A percentile compares a stretch with the other conserved stretches of the same genome.
Conservation (phyloP, 768 basidiomycete genomes). For the Rhizopogon vinicolor region DNA sequence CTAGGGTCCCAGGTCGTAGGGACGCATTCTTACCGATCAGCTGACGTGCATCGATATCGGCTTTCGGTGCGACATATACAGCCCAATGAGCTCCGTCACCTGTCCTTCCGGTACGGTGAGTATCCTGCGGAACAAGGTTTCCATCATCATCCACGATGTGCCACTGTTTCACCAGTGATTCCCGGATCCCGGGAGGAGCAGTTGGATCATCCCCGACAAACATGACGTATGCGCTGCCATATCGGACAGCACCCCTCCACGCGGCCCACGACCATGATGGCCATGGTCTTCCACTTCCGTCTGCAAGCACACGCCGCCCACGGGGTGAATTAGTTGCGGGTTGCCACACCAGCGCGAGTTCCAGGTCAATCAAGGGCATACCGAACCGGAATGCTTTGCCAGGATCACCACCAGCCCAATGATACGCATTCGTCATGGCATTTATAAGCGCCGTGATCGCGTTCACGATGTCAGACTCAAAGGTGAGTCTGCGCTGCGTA, state of each 20-base stretch:
- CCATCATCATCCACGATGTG: conserved; percentile 11
- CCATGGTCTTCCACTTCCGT: neutral
- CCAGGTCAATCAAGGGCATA: conserved; percentile 5
- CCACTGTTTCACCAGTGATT: conserved; percentile 16
- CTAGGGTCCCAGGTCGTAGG: conserved; percentile 13
- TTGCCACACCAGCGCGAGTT: conserved; percentile 18
- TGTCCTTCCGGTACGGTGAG: neutral
- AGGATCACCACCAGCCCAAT: neutral
- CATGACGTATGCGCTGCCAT: neutral
- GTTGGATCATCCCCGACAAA: neutral
- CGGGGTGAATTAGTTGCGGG: conserved; percentile 9
- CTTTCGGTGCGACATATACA: conserved; percentile 1
- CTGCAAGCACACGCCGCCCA: conserved; percentile 4
- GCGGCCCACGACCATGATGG: conserved; percentile 24
- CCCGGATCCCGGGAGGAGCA: neutral
- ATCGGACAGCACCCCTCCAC: conserved; percentile 14
- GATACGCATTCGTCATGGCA: neutral
- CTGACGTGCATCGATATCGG: neutral
- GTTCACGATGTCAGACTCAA: neutral
- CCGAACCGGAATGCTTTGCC: neutral
- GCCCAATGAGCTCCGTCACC: too few species aligned
- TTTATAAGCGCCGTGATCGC: neutral
- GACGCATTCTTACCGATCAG: neutral
- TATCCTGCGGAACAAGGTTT: conserved; percentile 9
- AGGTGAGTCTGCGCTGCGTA: neutral